Conservation (phyloP, 768 basidiomycete genomes). For the Russula emetica region DNA sequence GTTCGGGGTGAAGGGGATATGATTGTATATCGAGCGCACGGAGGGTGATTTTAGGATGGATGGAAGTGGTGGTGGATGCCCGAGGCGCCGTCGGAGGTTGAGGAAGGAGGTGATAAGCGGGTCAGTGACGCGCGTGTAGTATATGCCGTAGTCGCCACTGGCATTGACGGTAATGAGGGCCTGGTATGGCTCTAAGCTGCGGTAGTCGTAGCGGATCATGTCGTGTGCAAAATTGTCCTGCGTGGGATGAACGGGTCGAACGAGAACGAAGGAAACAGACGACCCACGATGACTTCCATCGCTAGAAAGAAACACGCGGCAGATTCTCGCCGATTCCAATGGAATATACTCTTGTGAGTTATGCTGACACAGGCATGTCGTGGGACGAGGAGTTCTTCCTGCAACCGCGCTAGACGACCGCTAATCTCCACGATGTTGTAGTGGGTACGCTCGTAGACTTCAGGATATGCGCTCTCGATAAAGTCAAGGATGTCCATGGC, state of each 20-base stretch:
- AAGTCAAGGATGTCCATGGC: conserved; percentile 85
- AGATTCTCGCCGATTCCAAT: conserved; percentile 69
- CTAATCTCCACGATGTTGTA: conserved; percentile 97
- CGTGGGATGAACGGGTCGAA: background rate
- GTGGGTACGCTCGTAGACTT: conserved; percentile 87
- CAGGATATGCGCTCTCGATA: conserved; percentile 71
- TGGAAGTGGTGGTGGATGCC: conserved; percentile 54
- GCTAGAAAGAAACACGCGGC: conserved; percentile 92
- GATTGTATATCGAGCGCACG: conserved; percentile 59
- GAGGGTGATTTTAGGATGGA: conserved; percentile 51
- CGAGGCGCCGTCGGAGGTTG: conserved; percentile 55
- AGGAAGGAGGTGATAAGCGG: conserved; percentile 80
- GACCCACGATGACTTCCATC: conserved; percentile 88
- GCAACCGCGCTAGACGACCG: conserved; percentile 65
- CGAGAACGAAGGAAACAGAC: conserved; percentile 6
- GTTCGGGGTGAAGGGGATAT: conserved; percentile 87
- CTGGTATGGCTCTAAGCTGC: conserved; percentile 78
- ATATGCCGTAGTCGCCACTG: conserved; percentile 74
- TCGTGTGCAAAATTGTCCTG: conserved; percentile 98
- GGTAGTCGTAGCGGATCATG: conserved; percentile 82
- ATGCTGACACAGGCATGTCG: conserved; percentile 66
- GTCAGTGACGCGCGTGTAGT: conserved; percentile 82
- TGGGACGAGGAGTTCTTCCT: conserved; percentile 58
- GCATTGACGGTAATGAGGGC: conserved; percentile 74
- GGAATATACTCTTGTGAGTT: conserved; percentile 76